These are phyloP conservation scores for Chionographis japonica DNA, from an alignment of 106 monocot genomes.

Conservation along the genomic window DNA sequence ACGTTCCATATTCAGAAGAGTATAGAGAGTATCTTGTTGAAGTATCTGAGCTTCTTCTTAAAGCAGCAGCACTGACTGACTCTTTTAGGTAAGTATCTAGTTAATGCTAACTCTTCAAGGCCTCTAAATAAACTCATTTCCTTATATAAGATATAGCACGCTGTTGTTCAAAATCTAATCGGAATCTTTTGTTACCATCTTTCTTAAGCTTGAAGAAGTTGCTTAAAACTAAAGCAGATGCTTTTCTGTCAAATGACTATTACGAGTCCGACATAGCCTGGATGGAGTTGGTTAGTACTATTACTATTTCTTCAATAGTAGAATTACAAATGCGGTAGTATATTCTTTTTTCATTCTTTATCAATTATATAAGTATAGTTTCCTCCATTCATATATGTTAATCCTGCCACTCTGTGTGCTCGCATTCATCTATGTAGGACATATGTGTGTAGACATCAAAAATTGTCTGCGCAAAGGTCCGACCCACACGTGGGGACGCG, in stretches of 20 bases:
- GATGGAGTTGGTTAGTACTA: slow-evolving; percentile 84
- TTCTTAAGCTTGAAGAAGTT: slow-evolving; percentile 70
- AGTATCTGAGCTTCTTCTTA: slow-evolving; percentile 60
- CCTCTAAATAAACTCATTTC: too few species aligned
- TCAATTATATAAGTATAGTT: too few species aligned
- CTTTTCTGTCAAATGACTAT: slow-evolving; percentile 93
- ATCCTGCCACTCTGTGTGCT: too few species aligned
- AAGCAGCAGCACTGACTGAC: slow-evolving; percentile 72
- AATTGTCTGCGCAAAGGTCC: too few species aligned
- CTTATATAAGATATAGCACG: too few species aligned
- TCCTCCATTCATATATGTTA: too few species aligned
- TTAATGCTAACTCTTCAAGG: background rate
- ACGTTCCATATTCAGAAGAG: slow-evolving; percentile 77
- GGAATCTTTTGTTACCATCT: background rate
- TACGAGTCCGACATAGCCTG: slow-evolving; percentile 97
- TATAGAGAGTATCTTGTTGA: slow-evolving; percentile 56
- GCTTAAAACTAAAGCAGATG: slow-evolving; percentile 76
- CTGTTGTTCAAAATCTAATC: background rate
- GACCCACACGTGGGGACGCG: too few species aligned
- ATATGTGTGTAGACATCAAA: too few species aligned
- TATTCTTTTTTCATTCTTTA: too few species aligned
- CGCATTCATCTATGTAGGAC: too few species aligned
- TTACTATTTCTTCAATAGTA: background rate
- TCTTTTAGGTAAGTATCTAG: slow-evolving; percentile 52
- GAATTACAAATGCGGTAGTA: background rate